A percentile compares a stretch with the other conserved stretches of the same genome.
Evolutionary conservation across 1,284 basidiomycete species (phyloP).

Genomic region (Trichosporon ovoides): DNA sequence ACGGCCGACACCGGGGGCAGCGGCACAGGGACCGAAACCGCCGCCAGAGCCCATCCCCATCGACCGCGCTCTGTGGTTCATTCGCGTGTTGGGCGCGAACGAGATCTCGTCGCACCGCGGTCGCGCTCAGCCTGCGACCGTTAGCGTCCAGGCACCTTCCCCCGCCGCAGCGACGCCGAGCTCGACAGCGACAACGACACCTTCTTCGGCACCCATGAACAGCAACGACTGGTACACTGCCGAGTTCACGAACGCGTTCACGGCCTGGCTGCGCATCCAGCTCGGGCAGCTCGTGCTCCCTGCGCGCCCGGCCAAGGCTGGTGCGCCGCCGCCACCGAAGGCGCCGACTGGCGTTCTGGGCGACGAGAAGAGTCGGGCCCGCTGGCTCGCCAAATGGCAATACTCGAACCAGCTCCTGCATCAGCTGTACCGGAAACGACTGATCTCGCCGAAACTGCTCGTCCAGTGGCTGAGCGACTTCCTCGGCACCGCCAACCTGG

Average conservation of each 20-base stretch:
- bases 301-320: slow-evolving; percentile 67
- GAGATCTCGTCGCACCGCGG: slow-evolving; percentile 71
- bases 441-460: slow-evolving; percentile 76
- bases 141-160: slow-evolving; percentile 29
- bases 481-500: slow-evolving; percentile 67
- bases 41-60: slow-evolving; percentile 68
- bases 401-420: slow-evolving; percentile 61
- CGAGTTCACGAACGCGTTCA: slow-evolving; percentile 83
- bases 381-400: slow-evolving; percentile 38
- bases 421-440: slow-evolving; percentile 69
- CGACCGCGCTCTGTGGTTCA: slow-evolving; percentile 87
- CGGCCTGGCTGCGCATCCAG: slow-evolving; percentile 84
- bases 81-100: slow-evolving; percentile 88
- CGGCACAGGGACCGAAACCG: slow-evolving; percentile 9
- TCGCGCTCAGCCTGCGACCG: slow-evolving; percentile 28
- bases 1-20: slow-evolving; percentile 1
- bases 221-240: slow-evolving; percentile 73
- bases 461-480: slow-evolving; percentile 79
- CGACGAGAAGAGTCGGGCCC: slow-evolving; percentile 34
- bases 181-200: slow-evolving; percentile 42
- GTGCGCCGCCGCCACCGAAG: slow-evolving; percentile 32
- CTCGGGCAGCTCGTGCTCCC: slow-evolving; percentile 77
- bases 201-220: slow-evolving; percentile 52
- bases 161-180: slow-evolving; percentile 36
- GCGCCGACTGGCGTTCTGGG: slow-evolving; percentile 51